Percentiles rank a stretch among this genome's conserved stretches.
Evolutionary conservation across 2,329 filamentous ascomycete genomes (phyloP).

Genomic region (Epichloe amarillans): DNA sequence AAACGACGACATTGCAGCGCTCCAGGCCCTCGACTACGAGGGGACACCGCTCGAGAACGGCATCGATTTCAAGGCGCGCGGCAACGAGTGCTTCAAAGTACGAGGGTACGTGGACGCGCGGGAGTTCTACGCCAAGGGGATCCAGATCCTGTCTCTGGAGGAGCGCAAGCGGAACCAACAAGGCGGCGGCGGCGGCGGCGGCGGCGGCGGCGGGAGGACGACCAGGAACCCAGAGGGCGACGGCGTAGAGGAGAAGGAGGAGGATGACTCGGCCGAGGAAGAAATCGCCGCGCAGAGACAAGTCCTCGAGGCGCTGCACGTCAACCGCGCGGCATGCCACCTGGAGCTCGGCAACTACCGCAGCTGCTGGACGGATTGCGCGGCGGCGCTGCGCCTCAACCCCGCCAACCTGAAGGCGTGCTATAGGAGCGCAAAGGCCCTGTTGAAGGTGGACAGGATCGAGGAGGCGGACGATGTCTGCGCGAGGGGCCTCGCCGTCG

Average conservation of each 20-base stretch:
- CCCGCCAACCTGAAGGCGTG: slow-evolving; percentile 75
- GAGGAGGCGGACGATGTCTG: slow-evolving; percentile 71
- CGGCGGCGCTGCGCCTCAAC: slow-evolving; percentile 65
- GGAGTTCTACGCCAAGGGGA: slow-evolving; percentile 84
- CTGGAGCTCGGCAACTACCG: slow-evolving; percentile 82
- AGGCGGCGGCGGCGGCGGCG: too few species aligned
- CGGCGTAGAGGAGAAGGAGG: slow-evolving; percentile 16
- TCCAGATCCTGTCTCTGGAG: slow-evolving; percentile 55
- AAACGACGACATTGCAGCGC: slow-evolving; percentile 71
- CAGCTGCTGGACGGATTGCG: slow-evolving; percentile 74
- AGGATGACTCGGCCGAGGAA: slow-evolving; percentile 36
- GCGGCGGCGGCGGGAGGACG: slow-evolving; percentile 20
- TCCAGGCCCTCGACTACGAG: slow-evolving; percentile 85
- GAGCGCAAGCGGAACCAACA: slow-evolving; percentile 33
- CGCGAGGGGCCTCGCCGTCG: slow-evolving; percentile 58
- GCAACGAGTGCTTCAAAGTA: slow-evolving; percentile 73
- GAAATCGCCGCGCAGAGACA: slow-evolving; percentile 40
- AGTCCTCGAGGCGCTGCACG: slow-evolving; percentile 63
- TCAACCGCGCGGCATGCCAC: slow-evolving; percentile 84
- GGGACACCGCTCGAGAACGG: slow-evolving; percentile 76
- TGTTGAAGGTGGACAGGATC: slow-evolving; percentile 66
- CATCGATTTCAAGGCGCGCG: slow-evolving; percentile 75
- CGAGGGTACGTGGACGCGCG: slow-evolving; percentile 70
- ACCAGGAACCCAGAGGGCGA: slow-evolving; percentile 19
- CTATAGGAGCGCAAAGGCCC: slow-evolving; percentile 70